Evolutionary conservation across 768 basidiomycete species (phyloP).

Genomic region (Tremella fuciformis): DNA sequence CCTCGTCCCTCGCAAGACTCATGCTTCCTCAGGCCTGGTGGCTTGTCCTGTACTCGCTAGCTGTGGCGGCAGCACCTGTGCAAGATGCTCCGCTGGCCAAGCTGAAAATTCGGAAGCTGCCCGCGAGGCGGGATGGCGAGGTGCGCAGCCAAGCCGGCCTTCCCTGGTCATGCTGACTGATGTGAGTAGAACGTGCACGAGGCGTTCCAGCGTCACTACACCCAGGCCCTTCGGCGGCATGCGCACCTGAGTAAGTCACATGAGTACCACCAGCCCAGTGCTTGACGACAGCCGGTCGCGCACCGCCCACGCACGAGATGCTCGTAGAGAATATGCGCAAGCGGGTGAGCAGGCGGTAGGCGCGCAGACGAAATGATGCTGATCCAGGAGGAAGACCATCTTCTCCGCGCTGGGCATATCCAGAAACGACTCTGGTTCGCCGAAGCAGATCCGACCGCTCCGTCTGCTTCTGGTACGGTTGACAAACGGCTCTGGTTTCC

Average conservation of each 20-base stretch:
- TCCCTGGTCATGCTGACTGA: not conserved
- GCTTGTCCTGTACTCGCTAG: no score
- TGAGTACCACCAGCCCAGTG: not conserved
- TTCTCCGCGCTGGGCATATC: not conserved
- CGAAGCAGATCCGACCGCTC: no score
- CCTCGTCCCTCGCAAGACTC: no score
- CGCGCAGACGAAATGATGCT: not conserved
- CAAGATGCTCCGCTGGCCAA: conserved; percentile 22
- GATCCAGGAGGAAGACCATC: conserved; percentile 2
- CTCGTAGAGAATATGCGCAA: not conserved
- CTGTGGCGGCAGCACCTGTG: no score
- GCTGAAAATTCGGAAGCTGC: conserved; percentile 5
- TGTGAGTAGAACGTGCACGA: not conserved
- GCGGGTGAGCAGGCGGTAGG: not conserved
- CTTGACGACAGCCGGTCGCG: not conserved
- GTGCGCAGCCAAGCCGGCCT: not conserved
- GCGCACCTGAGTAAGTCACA: conserved; percentile 1
- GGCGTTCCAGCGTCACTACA: conserved; percentile 1
- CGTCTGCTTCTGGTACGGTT: not conserved
- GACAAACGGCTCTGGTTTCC: conserved; percentile 12
- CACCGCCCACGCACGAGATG: not conserved
- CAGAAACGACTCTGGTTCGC: conserved; percentile 6
- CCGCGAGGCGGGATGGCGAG: conserved; percentile 7
- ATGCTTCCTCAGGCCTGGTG: no score
- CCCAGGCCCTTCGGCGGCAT: conserved; percentile 1